Base-by-base conservation (phyloP, 1,284 basidiomycete species). In the Austroboletus novae-zelandiae region DNA sequence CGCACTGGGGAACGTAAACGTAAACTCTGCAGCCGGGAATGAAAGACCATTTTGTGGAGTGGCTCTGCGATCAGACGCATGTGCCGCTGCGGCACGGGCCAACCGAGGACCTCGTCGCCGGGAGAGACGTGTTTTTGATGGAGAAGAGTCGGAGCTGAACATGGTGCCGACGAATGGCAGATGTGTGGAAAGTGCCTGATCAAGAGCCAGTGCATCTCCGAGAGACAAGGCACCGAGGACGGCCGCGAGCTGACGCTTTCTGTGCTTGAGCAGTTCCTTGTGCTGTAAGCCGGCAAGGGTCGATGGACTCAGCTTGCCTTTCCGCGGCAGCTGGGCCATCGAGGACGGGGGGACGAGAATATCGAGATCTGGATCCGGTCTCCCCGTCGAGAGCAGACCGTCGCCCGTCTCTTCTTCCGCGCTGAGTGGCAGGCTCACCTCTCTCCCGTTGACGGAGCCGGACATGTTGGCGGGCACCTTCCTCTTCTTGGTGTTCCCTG, bases 401-500 rank as follows among this genome's bases (percentile, higher is more conserved):
- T 52, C 48, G 43, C 51, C 55, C n/a, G 42, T 51, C 36, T 63
- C 68, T 48, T 67, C 65, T 47, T 66, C 68, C 18, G 43, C 52
- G 8, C 55, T 47, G 48, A 62, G 59, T 43, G 60, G 52, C 40
- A 62, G 47, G 52, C 64, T 55, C 42, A 42, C 57, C 48, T 70
- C 67, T 46, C 64, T 64, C 50, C 65, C 64, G 29, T 61, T 65
- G 4, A 53, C 67, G 29, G 69, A 66, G 45, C 71, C 70, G 9
- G 72, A 68, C 52, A 71, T 64, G 45, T 79, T 77, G 29, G 74
- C 73, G 4, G 89, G 88, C 11, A 91, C 89, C 64, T 91, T 91
- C 45, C 88, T 76, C 72, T 91, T 91, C 78, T 91, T 91, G 40
- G 86, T 86, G 62, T 91, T 91, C n/a, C 84, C 85, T 8, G 82